Conservation (phyloP, 768 basidiomycete genomes). For the Suillus lakei region DNA sequence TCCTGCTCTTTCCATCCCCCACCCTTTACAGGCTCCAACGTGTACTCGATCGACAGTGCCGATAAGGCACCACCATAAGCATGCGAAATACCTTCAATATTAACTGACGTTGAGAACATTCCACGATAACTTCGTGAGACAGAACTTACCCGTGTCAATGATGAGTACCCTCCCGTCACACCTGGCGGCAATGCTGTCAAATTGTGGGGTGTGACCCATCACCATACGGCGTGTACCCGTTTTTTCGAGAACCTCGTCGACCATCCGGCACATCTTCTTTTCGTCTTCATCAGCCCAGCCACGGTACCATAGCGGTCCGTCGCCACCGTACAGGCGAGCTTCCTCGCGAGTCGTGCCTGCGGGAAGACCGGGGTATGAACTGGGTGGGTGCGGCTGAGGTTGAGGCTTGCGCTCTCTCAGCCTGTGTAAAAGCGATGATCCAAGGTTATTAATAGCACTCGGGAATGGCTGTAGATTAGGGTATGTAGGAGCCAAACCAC, state of each 20-base stretch:
- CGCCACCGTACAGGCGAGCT: slow-evolving; percentile 66
- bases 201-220: slow-evolving; percentile 97
- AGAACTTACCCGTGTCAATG: slow-evolving; percentile 83
- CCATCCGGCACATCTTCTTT: slow-evolving; percentile 67
- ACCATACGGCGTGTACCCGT: slow-evolving; percentile 89
- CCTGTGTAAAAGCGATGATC: slow-evolving; percentile 68
- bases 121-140: background rate
- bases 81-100: slow-evolving; percentile 78
- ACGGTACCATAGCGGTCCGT: slow-evolving; percentile 94
- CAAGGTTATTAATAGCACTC: slow-evolving; percentile 77
- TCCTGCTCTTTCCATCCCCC: slow-evolving; percentile 42
- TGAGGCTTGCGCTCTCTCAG: slow-evolving; percentile 69
- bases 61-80: slow-evolving; percentile 95
- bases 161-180: slow-evolving; percentile 94
- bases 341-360: slow-evolving; percentile 67
- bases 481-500: slow-evolving; percentile 84
- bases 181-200: slow-evolving; percentile 81
- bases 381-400: slow-evolving; percentile 79
- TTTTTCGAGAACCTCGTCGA: slow-evolving; percentile 69
- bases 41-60: slow-evolving; percentile 86
- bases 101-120: slow-evolving; percentile 15
- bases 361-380: slow-evolving; percentile 77
- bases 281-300: slow-evolving; percentile 87
- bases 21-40: slow-evolving; percentile 61
- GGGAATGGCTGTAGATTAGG: slow-evolving; percentile 82